phyloP scores from a whole-genome alignment of 2,329 filamentous ascomycete species.

The Nakataea oryzae region DNA sequence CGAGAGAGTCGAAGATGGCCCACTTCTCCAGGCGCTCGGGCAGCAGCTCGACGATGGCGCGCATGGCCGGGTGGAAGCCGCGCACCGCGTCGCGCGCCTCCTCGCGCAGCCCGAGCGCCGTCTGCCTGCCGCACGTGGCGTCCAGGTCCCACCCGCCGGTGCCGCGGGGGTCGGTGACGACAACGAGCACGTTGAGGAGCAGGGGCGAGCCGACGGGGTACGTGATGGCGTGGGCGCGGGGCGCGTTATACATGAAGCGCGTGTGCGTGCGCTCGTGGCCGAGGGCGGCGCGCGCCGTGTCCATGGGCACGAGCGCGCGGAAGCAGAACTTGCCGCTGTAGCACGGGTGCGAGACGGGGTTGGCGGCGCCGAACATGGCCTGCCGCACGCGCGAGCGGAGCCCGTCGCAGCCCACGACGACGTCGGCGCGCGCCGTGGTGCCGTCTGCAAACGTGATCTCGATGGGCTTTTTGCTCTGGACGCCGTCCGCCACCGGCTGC shows the following conservation, averaged over 20 bases:
- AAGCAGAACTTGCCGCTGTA: slow-evolving; percentile 53
- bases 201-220: slow-evolving; percentile 47
- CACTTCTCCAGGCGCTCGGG: slow-evolving; percentile 39
- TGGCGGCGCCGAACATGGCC: slow-evolving; percentile 35
- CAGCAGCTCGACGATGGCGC: slow-evolving; percentile 29
- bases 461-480: neutral
- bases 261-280: slow-evolving; percentile 38
- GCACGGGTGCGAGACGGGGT: slow-evolving; percentile 30
- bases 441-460: slow-evolving; percentile 3
- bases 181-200: slow-evolving; percentile 46
- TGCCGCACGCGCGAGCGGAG: slow-evolving; percentile 46
- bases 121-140: slow-evolving; percentile 15
- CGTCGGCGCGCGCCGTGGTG: slow-evolving; percentile 16
- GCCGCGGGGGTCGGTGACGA: slow-evolving; percentile 21
- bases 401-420: slow-evolving; percentile 53
- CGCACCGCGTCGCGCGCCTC: slow-evolving; percentile 28
- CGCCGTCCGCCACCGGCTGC: neutral
- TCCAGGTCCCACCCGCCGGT: slow-evolving; percentile 6
- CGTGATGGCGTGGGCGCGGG: slow-evolving; percentile 45
- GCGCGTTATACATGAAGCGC: slow-evolving; percentile 45
- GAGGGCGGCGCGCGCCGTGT: slow-evolving; percentile 35
- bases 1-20: slow-evolving; percentile 41
- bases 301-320: slow-evolving; percentile 50
- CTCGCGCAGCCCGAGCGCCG: slow-evolving; percentile 23
- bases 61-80: slow-evolving; percentile 27